A percentile compares a stretch with the other conserved stretches of the same genome.
These are phyloP conservation scores for Melanomma pulvis-pyrius DNA, from an alignment of 495 filamentous ascomycete genomes.

Conservation along the genomic window DNA sequence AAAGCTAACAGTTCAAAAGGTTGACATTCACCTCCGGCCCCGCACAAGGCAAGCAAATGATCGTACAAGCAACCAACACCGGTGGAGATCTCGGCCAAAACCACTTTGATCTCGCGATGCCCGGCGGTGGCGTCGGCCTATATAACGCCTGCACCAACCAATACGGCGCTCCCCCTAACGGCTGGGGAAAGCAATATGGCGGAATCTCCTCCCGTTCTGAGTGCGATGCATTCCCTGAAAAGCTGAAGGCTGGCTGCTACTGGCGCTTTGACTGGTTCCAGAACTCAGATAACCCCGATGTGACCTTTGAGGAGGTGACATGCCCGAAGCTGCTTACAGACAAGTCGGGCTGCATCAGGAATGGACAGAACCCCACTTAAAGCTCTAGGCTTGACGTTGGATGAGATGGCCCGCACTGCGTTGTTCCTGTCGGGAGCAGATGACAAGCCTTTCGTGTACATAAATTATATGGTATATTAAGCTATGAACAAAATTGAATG, in stretches of 20 bases:
- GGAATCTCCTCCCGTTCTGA: slow-evolving; percentile 56
- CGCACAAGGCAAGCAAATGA: slow-evolving; percentile 62
- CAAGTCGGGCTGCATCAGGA: slow-evolving; percentile 55
- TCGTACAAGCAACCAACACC: slow-evolving; percentile 71
- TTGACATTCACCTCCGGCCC: slow-evolving; percentile 64
- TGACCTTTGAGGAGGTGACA: slow-evolving; percentile 59
- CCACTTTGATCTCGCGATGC: slow-evolving; percentile 68
- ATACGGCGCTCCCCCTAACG: slow-evolving; percentile 58
- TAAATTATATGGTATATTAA: too few relatives aligned
- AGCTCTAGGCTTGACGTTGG: not conserved
- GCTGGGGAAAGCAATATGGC: slow-evolving; percentile 67
- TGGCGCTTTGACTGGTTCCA: slow-evolving; percentile 72
- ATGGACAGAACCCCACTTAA: slow-evolving; percentile 28
- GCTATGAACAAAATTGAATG: too few relatives aligned
- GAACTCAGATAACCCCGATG: slow-evolving; percentile 62
- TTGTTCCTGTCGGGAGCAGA: too few relatives aligned
- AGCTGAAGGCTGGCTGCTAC: slow-evolving; percentile 64
- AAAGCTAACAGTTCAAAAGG: slow-evolving; percentile 13
- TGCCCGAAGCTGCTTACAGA: slow-evolving; percentile 63
- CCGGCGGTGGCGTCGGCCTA: slow-evolving; percentile 66
- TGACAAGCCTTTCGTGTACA: too few relatives aligned
- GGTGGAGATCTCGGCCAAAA: slow-evolving; percentile 61
- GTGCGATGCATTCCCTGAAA: slow-evolving; percentile 59
- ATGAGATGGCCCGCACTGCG: too few relatives aligned
- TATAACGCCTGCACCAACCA: slow-evolving; percentile 67